Base-by-base conservation (phyloP, 768 basidiomycete species). In the Inosperma sp. region DNA sequence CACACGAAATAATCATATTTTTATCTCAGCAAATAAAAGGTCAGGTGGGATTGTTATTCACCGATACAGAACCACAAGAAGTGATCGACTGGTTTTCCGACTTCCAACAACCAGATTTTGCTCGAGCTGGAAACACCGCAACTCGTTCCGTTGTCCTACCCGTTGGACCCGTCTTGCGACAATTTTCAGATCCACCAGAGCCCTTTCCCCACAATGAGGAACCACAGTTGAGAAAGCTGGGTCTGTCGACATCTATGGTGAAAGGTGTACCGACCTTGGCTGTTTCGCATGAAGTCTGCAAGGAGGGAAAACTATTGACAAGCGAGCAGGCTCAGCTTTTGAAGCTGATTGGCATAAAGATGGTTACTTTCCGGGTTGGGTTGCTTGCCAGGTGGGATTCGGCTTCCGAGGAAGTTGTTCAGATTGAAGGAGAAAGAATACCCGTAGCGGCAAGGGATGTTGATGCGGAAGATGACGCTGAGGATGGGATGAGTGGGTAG, bases 191-290 rank as follows among this genome's bases (percentile, higher is more conserved):
- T 55, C 88, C 86, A 0, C 81, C 86, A 31, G 86, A 93, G 58
- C 87, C 91, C 2, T 94, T 98, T 68, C 93, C 96, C 30, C 93
- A 97, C 67, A 93, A 93, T 60, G 93, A 98, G 72, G 96, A 99
- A 55, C 93, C 94, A 17, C 95, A 98, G 64, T 76, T 99, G 46
- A 83, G 96, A 49, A 90, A 89, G 66, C 79, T 98, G 29, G 96
- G 96, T 7, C 71, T 99, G 26, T 74, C 82, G 44, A 98, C 94
- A 14, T 79, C 75, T 25, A 79, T 99, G 77, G 81, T 86, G 51
- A 82, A 80, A 60, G 96, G 96, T 48, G 88, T 96, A 0, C 94
- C 95, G 4, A 88, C 86, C 6, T 71, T 98, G 39, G 78, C 80
- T 48, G 77, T 71, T 39, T 76, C 90, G n/a, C 93, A 97, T 65